phyloP scores from a whole-genome alignment of 805 yeast genomes.

The Zygosaccharomyces bisporus region DNA sequence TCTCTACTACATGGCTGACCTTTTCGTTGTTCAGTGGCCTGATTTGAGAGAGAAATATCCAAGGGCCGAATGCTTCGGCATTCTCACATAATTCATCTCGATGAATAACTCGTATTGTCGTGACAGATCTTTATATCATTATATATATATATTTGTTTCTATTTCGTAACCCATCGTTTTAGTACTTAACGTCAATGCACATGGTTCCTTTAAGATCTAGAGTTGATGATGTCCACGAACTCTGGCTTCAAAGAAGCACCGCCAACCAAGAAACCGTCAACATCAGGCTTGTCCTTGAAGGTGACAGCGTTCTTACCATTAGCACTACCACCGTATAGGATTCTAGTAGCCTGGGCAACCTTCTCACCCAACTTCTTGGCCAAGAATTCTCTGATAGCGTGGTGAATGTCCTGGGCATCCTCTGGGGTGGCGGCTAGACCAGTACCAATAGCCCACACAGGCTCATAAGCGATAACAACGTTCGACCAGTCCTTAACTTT shows the following conservation, averaged over 20 bases:
- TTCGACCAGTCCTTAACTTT: constrained; percentile 83
- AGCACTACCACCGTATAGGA: constrained; percentile 98
- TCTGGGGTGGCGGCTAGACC: constrained; percentile 98
- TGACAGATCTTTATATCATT: constrained; percentile 1
- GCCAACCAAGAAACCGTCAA: constrained; percentile 98
- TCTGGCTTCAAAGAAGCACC: constrained; percentile 99
- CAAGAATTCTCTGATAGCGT: constrained; percentile 79
- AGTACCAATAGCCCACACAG: constrained; percentile 99
- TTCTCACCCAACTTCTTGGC: constrained; percentile 69
- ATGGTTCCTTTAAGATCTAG: constrained; percentile 49
- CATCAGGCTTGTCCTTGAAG: constrained; percentile 88
- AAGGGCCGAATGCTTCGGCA: constrained; percentile 72
- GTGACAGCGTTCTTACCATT: constrained; percentile 88
- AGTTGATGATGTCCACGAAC: constrained; percentile 91
- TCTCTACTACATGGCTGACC: constrained; percentile 64
- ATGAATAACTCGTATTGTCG: background rate
- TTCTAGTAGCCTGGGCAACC: constrained; percentile 76
- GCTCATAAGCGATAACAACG: constrained; percentile 96
- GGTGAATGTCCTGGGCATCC: constrained; percentile 96
- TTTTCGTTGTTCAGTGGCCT: constrained; percentile 90
- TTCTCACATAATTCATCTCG: constrained; percentile 51
- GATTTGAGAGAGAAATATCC: constrained; percentile 43
- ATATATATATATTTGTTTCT: background rate
- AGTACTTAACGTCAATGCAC: constrained; percentile 33
- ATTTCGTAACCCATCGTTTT: constrained; percentile 2